These are phyloP conservation scores for Oryza nivara DNA, from an alignment of 176 grass and related monocot genomes.

Conservation along the genomic window DNA sequence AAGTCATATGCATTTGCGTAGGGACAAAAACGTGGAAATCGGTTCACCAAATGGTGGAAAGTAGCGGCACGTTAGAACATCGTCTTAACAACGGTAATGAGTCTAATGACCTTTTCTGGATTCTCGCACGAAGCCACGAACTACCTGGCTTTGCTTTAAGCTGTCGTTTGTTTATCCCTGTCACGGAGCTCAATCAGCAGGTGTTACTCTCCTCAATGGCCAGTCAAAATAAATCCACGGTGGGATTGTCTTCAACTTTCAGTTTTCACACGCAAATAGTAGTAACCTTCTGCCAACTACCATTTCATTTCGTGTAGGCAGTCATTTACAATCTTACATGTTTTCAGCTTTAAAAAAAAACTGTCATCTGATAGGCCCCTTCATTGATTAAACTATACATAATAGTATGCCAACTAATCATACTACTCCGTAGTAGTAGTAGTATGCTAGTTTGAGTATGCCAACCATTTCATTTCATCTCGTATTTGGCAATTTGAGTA, in stretches of 20 bases:
- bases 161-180: neutral
- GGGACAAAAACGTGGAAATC: neutral
- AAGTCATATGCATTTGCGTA: neutral
- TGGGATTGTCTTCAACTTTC: neutral
- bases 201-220: neutral
- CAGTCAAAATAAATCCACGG: neutral
- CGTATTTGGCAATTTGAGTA: too few relatives aligned
- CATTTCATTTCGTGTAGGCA: neutral
- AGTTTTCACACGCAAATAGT: neutral
- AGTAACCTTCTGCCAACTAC: slow-evolving; percentile 12
- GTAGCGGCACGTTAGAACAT: neutral
- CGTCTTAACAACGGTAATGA: neutral
- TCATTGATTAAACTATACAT: neutral
- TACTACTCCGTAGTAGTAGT: too few relatives aligned
- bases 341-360: too few relatives aligned
- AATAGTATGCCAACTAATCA: too few relatives aligned
- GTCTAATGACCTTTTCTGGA: neutral
- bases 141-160: neutral
- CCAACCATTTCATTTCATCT: too few relatives aligned
- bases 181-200: neutral
- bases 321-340: neutral
- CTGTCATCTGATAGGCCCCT: neutral
- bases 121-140: neutral
- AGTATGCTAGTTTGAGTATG: too few relatives aligned
- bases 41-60: neutral